Base-by-base conservation (phyloP, 495 filamentous ascomycete species). In the Massariosphaeria phaeospora region DNA sequence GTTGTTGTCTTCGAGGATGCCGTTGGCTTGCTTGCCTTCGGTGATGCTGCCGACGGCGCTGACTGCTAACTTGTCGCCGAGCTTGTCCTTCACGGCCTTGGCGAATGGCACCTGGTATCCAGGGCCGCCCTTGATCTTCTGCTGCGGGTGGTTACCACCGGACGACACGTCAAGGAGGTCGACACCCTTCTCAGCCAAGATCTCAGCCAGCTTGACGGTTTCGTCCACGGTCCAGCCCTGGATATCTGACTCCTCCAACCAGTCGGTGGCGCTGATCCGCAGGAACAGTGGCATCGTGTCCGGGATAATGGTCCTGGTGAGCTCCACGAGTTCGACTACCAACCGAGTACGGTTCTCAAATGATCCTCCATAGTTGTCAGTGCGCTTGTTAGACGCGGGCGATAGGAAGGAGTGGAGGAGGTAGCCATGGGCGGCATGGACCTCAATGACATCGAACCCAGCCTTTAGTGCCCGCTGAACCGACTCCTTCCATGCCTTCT, bases 131-230 rank as follows among this genome's bases (percentile, higher is more conserved):
- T 69, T 47, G 51, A 91, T 76, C 52, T 77, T 71, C 68, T 86
- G 83, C 13, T 68, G 62, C 27, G 72, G 69, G 67, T 82, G 79
- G 57, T 84, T 83, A 12, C 84, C 88, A 3, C 77, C 85, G 0
- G 82, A 82, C 53, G 79, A 84, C 39, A 90, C 81, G 67, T 94
- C 88, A 13, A 91, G 69, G 2, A 91, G 66, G 68, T 91, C 88
- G 21, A 94, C 74, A 3, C 83, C 86, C 1, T 78, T 68, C 8
- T 76, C 79, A 0, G 84, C 77, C 0, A 90, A 74, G 23, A 84
- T 64, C 58, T 79, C 78, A 12, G 85, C 83, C 2, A 94, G 73
- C 53, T 67, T 59, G 43, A 82, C 74, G 20, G 77, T 85, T 31
- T 85, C 70, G 23, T 77, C 70, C 30, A 89, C 63, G 27, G 79